Evolutionary conservation across 352 stramenopile species (phyloP).

Genomic region (Elongisporangium senticosum): DNA sequence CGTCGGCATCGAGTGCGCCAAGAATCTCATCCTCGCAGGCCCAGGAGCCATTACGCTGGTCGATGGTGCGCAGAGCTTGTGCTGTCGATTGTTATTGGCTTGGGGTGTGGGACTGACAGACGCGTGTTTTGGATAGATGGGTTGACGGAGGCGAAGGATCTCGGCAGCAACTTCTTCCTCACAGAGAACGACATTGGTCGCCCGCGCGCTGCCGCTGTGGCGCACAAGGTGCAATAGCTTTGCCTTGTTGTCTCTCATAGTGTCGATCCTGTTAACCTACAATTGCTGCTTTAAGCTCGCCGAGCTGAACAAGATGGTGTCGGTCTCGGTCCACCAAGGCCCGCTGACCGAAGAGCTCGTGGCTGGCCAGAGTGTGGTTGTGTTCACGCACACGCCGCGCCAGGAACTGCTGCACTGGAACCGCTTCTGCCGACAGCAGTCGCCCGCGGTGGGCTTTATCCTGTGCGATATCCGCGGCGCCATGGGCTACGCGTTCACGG

Average conservation of each 20-base stretch:
- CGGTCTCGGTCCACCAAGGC: conserved; percentile 67
- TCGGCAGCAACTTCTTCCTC: conserved; percentile 94
- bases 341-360: conserved; percentile 58
- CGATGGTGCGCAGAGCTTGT: conserved; percentile 32
- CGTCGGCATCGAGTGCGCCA: conserved; percentile 87
- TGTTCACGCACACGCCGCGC: conserved; percentile 78
- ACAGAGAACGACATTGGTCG: conserved; percentile 72
- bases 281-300: conserved; percentile 33
- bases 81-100: not conserved
- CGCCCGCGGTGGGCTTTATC: conserved; percentile 77
- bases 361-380: conserved; percentile 77
- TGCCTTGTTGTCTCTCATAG: conserved; percentile 14
- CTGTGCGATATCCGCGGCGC: conserved; percentile 69
- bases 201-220: conserved; percentile 50
- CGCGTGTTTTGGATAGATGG: conserved; percentile 30
- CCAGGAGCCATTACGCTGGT: conserved; percentile 84
- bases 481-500: conserved; percentile 77
- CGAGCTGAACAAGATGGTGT: conserved; percentile 91
- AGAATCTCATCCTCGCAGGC: conserved; percentile 92
- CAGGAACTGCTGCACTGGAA: conserved; percentile 86
- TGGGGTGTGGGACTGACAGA: not conserved
- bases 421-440: conserved; percentile 79
- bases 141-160: conserved; percentile 70
- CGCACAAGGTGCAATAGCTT: conserved; percentile 34
- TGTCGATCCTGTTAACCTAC: conserved; percentile 4